These are phyloP conservation scores for Lunularia cruciata DNA, from an alignment of 225 moss, liverwort and hornwort species.

Conservation along the genomic window DNA sequence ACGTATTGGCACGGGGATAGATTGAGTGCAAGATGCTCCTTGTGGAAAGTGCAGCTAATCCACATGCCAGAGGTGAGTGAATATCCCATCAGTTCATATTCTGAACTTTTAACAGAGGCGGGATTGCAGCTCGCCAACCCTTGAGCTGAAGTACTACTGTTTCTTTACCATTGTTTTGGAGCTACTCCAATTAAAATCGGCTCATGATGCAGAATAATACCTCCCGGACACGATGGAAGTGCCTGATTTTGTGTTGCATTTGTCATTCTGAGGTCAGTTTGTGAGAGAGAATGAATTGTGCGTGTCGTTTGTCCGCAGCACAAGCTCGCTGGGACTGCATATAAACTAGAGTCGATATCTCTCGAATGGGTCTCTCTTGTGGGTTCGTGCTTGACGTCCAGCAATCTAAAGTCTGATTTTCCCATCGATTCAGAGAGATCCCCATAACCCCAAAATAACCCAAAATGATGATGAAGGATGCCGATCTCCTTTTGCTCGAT, in stretches of 20 bases:
- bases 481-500: not conserved
- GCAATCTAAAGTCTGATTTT: too few species aligned
- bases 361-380: not conserved
- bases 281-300: not conserved
- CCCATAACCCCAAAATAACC: too few species aligned
- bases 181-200: not conserved
- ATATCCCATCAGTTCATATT: too few species aligned
- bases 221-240: constrained; percentile 4
- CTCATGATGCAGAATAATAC: not conserved
- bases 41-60: too few species aligned
- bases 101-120: not conserved
- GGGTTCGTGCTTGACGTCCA: not conserved
- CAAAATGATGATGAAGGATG: not conserved
- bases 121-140: not conserved
- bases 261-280: not conserved
- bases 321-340: not conserved
- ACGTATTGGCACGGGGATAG: too few species aligned
- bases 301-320: not conserved
- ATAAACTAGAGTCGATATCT: not conserved
- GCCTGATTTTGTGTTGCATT: not conserved
- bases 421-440: too few species aligned
- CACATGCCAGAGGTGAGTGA: too few species aligned
- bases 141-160: not conserved
- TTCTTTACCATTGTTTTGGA: not conserved
- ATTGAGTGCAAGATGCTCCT: too few species aligned